phyloP scores from a whole-genome alignment of 2,329 filamentous ascomycete genomes.

The Aspergillus sp. region DNA sequence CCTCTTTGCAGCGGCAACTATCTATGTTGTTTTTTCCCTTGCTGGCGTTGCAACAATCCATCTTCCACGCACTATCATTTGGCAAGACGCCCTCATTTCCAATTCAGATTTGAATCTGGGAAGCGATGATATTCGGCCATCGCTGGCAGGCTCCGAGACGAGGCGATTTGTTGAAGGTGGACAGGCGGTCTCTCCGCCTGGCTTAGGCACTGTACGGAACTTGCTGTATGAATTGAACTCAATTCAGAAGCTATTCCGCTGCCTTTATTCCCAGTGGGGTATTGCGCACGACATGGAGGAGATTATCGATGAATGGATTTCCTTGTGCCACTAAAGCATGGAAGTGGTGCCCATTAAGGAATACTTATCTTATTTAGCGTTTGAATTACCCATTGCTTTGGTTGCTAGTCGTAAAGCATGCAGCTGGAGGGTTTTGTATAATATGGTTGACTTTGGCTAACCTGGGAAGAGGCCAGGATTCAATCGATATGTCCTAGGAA shows the following conservation, averaged over 20 bases:
- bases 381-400: too few relatives aligned
- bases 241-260: conserved; percentile 44
- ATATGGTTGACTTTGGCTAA: too few relatives aligned
- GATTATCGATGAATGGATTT: conserved; percentile 41
- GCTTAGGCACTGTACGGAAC: conserved; percentile 29
- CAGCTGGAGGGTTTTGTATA: too few relatives aligned
- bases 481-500: too few relatives aligned
- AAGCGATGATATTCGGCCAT: conserved; percentile 16
- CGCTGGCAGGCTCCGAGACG: conserved; percentile 29
- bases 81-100: conserved; percentile 36
- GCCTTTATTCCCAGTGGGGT: conserved; percentile 42
- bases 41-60: conserved; percentile 33
- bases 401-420: too few relatives aligned
- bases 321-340: conserved; percentile 32
- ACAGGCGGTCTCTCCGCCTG: conserved; percentile 13
- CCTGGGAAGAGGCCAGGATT: too few relatives aligned
- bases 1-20: conserved; percentile 40
- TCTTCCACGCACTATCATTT: conserved; percentile 36
- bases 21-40: conserved; percentile 39
- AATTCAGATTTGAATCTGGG: conserved; percentile 23
- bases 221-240: conserved; percentile 45
- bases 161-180: conserved; percentile 32
- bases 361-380: too few relatives aligned
- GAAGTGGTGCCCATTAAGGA: neutral
- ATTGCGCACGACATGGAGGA: conserved; percentile 44